Evolutionary conservation across 2,329 filamentous ascomycete genomes (phyloP).

Genomic region (Dactylonectria estremocensis): DNA sequence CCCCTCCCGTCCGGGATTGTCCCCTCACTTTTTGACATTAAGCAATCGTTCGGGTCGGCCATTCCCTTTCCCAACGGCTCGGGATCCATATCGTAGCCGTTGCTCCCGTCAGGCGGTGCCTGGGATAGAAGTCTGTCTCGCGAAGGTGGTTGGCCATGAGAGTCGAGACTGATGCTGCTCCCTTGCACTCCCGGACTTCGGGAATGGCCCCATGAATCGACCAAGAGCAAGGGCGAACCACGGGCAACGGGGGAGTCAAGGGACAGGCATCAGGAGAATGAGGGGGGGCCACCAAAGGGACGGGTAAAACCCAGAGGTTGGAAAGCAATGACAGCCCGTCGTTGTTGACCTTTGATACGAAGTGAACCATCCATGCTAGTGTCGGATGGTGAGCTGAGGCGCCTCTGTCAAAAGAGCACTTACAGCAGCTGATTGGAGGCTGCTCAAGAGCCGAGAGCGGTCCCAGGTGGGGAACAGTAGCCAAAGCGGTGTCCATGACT

Average conservation of each 20-base stretch:
- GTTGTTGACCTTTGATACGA: constrained; percentile 43
- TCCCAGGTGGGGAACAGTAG: constrained; percentile 42
- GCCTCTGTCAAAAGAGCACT: constrained; percentile 50
- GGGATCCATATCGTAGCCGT: constrained; percentile 46
- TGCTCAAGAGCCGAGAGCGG: constrained; percentile 40
- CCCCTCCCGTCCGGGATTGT: constrained; percentile 3
- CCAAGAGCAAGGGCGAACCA: constrained; percentile 45
- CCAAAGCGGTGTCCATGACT: constrained; percentile 25
- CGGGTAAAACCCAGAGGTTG: constrained; percentile 39
- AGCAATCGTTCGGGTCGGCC: constrained; percentile 34
- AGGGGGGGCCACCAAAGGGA: constrained; percentile 21
- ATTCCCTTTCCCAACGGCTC: constrained; percentile 42
- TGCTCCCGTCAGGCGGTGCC: constrained; percentile 42
- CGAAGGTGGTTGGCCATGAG: constrained; percentile 50
- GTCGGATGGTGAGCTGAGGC: constrained; percentile 53
- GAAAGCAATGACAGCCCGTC: constrained; percentile 44
- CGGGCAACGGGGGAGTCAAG: constrained; percentile 10
- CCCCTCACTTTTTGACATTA: constrained; percentile 11
- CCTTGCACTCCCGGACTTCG: constrained; percentile 41
- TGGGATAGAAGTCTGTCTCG: constrained; percentile 42
- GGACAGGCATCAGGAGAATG: constrained; percentile 34
- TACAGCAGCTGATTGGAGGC: constrained; percentile 51
- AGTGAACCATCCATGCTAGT: constrained; percentile 50
- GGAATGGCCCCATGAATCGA: constrained; percentile 44
- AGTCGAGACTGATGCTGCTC: constrained; percentile 31